A percentile compares a stretch with the other conserved stretches of the same genome.
Conservation (phyloP, 106 monocot species). For the Ottelia alismoides region DNA sequence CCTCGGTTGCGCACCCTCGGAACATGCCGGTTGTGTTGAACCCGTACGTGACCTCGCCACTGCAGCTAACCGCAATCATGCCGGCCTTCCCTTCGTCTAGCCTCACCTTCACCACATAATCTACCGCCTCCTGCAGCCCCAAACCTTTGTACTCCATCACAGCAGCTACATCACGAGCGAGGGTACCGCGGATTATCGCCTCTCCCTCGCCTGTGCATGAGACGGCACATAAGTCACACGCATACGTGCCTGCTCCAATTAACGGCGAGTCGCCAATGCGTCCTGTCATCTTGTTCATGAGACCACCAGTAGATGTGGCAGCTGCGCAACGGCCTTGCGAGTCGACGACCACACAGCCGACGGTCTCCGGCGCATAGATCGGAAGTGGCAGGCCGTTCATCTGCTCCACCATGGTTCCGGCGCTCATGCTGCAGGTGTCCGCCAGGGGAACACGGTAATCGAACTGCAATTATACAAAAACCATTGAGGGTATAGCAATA, state of each 20-base stretch:
- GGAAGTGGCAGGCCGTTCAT: conserved; percentile 92
- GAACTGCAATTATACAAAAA: conserved; percentile 34
- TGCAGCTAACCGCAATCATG: conserved; percentile 55
- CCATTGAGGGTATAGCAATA: no score
- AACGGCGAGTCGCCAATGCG: conserved; percentile 91
- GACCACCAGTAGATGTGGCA: conserved; percentile 89
- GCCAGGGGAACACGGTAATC: conserved; percentile 71
- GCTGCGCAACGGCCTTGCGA: conserved; percentile 42
- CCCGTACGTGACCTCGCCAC: conserved; percentile 67
- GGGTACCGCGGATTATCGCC: conserved; percentile 74
- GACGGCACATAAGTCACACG: conserved; percentile 58
- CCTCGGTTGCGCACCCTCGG: conserved; percentile 54
- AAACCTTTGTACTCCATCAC: conserved; percentile 91
- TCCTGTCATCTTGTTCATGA: conserved; percentile 88
- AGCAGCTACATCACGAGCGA: conserved; percentile 86
- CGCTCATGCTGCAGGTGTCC: conserved; percentile 32
- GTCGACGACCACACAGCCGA: conserved; percentile 86
- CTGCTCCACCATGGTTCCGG: conserved; percentile 3
- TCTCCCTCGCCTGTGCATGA: conserved; percentile 97
- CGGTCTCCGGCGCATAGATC: conserved; percentile 90
- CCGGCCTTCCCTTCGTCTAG: conserved; percentile 79
- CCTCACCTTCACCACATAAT: conserved; percentile 44
- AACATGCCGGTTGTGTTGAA: conserved; percentile 91
- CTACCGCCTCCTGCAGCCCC: conserved; percentile 65
- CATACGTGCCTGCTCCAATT: conserved; percentile 88